Conservation (phyloP, 495 filamentous ascomycete genomes). For the Penicillium robsamsonii region DNA sequence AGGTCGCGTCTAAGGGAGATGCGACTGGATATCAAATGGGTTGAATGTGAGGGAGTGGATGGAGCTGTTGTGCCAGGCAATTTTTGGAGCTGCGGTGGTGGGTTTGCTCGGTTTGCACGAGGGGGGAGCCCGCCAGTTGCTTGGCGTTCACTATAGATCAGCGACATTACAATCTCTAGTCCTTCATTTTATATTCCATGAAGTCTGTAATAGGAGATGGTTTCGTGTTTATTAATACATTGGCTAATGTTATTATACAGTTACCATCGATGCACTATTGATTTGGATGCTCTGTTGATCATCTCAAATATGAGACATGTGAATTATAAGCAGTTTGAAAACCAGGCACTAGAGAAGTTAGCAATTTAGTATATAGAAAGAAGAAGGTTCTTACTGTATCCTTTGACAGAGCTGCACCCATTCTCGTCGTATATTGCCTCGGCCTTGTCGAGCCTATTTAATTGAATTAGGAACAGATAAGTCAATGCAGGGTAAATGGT, state of each 20-base stretch:
- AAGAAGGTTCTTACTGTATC: constrained; percentile 30
- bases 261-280: background rate
- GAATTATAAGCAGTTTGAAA: constrained; percentile 30
- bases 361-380: background rate
- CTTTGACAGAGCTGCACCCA: constrained; percentile 30
- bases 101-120: constrained; percentile 49
- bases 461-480: constrained; percentile 6
- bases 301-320: constrained; percentile 1
- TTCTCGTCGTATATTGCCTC: constrained; percentile 33
- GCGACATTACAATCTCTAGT: background rate
- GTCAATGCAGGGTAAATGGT: background rate
- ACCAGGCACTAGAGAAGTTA: constrained; percentile 29
- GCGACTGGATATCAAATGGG: constrained; percentile 26
- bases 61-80: constrained; percentile 41
- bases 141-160: constrained; percentile 6
- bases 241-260: background rate
- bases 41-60: constrained; percentile 20
- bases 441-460: constrained; percentile 35
- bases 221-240: background rate
- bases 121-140: constrained; percentile 35
- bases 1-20: constrained; percentile 27
- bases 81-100: constrained; percentile 45
- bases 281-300: background rate
- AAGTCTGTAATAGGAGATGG: background rate
- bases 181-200: background rate